phyloP scores from a whole-genome alignment of 2,329 filamentous ascomycete species.

The Diplodia scrobiculata region DNA sequence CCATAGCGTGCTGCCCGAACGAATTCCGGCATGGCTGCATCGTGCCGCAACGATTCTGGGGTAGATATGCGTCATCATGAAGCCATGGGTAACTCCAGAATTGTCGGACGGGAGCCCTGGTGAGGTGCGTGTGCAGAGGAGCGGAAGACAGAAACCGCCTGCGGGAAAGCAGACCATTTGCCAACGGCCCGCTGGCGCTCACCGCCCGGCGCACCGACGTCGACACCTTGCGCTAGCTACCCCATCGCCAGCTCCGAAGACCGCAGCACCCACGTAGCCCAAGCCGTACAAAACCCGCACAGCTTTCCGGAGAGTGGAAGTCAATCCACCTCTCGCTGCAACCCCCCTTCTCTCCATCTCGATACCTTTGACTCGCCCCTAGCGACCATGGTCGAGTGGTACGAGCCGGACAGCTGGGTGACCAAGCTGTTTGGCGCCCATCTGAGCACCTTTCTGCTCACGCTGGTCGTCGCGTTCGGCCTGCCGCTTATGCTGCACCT shows the following conservation, averaged over 20 bases:
- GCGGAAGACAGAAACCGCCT: background rate
- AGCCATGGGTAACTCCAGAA: background rate
- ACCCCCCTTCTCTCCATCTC: background rate
- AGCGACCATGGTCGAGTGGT: slow-evolving; percentile 27
- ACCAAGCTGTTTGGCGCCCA: slow-evolving; percentile 52
- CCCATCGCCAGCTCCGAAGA: slow-evolving; percentile 21
- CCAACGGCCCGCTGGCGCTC: background rate
- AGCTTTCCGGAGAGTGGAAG: too few relatives aligned
- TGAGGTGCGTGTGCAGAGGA: background rate
- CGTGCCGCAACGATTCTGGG: background rate
- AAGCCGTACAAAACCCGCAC: background rate
- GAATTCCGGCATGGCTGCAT: background rate
- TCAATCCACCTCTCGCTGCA: slow-evolving; percentile 2
- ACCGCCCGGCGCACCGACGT: slow-evolving; percentile 18
- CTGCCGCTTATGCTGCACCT: slow-evolving; percentile 77
- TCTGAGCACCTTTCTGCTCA: slow-evolving; percentile 62
- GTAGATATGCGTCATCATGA: background rate
- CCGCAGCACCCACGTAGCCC: slow-evolving; percentile 9
- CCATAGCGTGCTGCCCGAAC: background rate
- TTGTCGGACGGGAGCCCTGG: too few relatives aligned
- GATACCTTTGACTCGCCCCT: background rate
- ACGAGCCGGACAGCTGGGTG: slow-evolving; percentile 42
- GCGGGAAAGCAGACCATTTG: background rate
- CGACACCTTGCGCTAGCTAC: slow-evolving; percentile 22
- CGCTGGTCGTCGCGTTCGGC: slow-evolving; percentile 69